phyloP scores from a whole-genome alignment of 2,329 filamentous ascomycete genomes.

The Sarocladiaceae sp. region DNA sequence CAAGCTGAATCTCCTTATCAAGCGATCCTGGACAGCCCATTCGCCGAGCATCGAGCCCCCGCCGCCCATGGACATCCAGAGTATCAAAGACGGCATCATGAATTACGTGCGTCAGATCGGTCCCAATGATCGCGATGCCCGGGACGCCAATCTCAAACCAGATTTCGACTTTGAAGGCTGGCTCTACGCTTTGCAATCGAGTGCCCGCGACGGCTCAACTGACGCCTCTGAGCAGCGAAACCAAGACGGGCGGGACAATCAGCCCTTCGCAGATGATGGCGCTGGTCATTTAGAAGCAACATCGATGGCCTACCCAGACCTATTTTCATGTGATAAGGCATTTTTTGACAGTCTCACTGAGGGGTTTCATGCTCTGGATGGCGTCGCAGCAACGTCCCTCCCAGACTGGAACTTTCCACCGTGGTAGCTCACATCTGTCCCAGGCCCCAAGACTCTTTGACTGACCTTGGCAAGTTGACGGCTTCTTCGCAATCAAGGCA shows the following conservation, averaged over 20 bases:
- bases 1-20: constrained; percentile 1
- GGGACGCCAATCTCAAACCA: constrained; percentile 2
- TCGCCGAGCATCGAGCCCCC: not conserved
- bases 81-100: constrained; percentile 6
- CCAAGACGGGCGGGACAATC: not conserved
- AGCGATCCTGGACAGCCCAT: constrained; percentile 4
- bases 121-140: not conserved
- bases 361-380: not conserved
- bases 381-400: not conserved
- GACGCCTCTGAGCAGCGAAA: not conserved
- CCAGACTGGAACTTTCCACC: not conserved
- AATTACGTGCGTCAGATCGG: constrained; percentile 4
- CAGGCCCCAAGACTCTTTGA: too few species aligned
- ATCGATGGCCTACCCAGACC: not conserved
- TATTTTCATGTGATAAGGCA: not conserved
- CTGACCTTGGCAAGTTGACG: too few species aligned
- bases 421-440: too few species aligned
- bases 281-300: not conserved
- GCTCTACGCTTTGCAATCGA: not conserved
- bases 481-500: too few species aligned
- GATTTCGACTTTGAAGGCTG: constrained; percentile 4
- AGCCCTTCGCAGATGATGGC: not conserved
- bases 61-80: constrained; percentile 1
- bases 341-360: not conserved
- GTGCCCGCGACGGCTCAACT: not conserved